Base-by-base conservation (phyloP, 2,329 filamentous ascomycete genomes). In the Talaromyces pinophilus region DNA sequence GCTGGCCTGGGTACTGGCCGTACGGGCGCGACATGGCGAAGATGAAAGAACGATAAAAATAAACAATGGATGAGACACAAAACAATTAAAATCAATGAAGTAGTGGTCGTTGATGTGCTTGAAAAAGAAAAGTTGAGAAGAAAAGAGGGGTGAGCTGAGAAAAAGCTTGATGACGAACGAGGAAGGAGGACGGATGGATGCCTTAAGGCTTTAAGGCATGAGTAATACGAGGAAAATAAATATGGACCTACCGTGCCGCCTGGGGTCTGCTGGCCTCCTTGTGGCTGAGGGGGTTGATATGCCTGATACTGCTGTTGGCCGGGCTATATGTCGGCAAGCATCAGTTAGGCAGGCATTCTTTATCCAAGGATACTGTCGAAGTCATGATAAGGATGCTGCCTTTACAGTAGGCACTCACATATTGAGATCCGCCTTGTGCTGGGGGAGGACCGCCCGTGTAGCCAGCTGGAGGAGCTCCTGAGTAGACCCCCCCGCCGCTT, bases 271-370 rank as follows among this genome's bases (percentile, higher is more conserved):
- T 55, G 59, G 3, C 38, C 50, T 54, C n/a, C 67, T 48, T 67
- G 64, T 66, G 74, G 72, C 62, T 69, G 65, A 68, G 73, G 67
- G 57, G 81, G 82, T 71, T 81, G 82, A 74, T 85, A 87, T 70
- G 85, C 82, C 79, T 87, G 84, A 77, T 87, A 87, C 72, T 67
- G 66, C 57, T 67, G 71, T 46, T 71, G 69, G 62, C 69, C 68
- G 11, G 70, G 70, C 69, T 72, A 65, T 33, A 7, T 15, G 25
- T 35, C 8, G 19, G 25, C 6, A 52, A 30, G 22, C 2, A 40
- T 44, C 13, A 30, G n/a, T 64, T 15, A 64, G 52, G 40, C 52
- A 48, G 11, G 22, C 55, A 54, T 54, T 22, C 38, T 17, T 48
- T 33, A 35, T 35, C 15, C 28, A 44, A 13, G 50, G 15, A 22